A percentile compares a stretch with the other conserved stretches of the same genome.
Evolutionary conservation across 768 basidiomycete genomes (phyloP).

Genomic region (Collybia sordida): DNA sequence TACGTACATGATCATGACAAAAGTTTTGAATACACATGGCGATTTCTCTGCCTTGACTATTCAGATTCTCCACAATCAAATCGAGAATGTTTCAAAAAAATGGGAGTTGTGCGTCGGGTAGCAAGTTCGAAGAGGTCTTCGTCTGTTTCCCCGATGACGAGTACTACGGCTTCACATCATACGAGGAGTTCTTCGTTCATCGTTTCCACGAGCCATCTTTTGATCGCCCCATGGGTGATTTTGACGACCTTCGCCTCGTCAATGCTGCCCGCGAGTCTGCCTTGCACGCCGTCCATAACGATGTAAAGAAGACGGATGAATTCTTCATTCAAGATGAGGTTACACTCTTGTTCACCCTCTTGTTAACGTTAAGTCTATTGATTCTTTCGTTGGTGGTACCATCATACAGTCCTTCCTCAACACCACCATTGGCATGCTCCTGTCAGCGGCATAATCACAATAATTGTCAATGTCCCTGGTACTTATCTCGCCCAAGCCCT

Average conservation of each 20-base stretch:
- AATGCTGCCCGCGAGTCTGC: not conserved
- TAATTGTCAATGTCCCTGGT: constrained; percentile 46
- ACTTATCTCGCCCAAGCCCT: constrained; percentile 48
- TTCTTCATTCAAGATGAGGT: not conserved
- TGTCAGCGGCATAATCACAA: constrained; percentile 35
- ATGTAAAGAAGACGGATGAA: not conserved
- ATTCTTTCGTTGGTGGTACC: not conserved
- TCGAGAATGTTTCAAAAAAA: no score
- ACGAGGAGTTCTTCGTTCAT: no score
- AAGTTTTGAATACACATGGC: no score
- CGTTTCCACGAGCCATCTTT: no score
- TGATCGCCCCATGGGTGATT: not conserved
- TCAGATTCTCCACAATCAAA: no score
- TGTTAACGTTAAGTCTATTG: not conserved
- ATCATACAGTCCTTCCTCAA: not conserved
- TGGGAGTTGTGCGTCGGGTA: no score
- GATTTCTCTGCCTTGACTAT: no score
- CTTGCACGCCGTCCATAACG: not conserved
- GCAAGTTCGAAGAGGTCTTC: no score
- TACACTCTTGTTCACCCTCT: no score
- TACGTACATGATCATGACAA: no score
- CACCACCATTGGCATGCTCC: constrained; percentile 58
- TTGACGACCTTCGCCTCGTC: not conserved
- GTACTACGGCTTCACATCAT: no score
- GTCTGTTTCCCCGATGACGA: no score